These are phyloP conservation scores for Coemansia asiatica DNA, from an alignment of 192 early-diverging fungal genomes.

Conservation along the genomic window DNA sequence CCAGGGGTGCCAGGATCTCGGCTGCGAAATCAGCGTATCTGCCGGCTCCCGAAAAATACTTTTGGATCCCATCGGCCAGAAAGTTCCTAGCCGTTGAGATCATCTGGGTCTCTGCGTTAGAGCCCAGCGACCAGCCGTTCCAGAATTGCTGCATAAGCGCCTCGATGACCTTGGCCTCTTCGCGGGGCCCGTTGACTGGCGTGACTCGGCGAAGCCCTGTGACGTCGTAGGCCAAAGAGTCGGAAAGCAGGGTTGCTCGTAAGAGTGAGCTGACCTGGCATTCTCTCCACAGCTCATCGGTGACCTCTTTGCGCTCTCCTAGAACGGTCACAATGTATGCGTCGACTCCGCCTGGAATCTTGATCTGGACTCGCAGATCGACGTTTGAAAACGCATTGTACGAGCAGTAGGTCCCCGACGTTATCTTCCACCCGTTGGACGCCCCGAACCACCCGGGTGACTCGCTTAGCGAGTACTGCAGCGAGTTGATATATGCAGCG, in stretches of 20 bases:
- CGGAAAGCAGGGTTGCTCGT: slow-evolving; percentile 86
- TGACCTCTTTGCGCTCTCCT: slow-evolving; percentile 82
- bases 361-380: slow-evolving; percentile 97
- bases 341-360: slow-evolving; percentile 97
- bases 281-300: slow-evolving; percentile 86
- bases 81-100: slow-evolving; percentile 88
- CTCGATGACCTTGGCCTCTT: slow-evolving; percentile 83
- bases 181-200: slow-evolving; percentile 70
- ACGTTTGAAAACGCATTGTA: slow-evolving; percentile 97
- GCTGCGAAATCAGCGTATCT: slow-evolving; percentile 73
- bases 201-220: slow-evolving; percentile 89
- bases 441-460: slow-evolving; percentile 50
- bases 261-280: slow-evolving; percentile 85
- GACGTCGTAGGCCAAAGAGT: slow-evolving; percentile 81
- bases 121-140: slow-evolving; percentile 93
- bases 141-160: slow-evolving; percentile 80
- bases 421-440: slow-evolving; percentile 61
- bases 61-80: slow-evolving; percentile 82
- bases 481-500: slow-evolving; percentile 96
- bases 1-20: slow-evolving; percentile 73
- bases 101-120: slow-evolving; percentile 91
- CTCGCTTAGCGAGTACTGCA: slow-evolving; percentile 71
- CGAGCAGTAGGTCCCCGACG: slow-evolving; percentile 81
- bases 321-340: slow-evolving; percentile 83
- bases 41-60: slow-evolving; percentile 85